Conservation (phyloP, 75 land plant genomes). For the Selaginella moellendorffii region DNA sequence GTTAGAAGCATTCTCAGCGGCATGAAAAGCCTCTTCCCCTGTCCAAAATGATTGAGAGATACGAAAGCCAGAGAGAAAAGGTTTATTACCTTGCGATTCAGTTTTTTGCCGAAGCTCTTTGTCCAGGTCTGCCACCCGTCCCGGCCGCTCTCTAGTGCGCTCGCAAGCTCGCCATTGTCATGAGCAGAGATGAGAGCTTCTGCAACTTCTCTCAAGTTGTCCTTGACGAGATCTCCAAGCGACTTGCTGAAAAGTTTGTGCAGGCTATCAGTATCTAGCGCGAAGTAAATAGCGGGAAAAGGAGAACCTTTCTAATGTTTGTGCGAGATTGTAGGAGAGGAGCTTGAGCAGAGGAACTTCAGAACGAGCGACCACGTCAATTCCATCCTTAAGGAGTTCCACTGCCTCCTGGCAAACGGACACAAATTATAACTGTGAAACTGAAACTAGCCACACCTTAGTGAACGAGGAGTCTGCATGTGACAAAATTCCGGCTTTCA, state of each 20-base stretch:
- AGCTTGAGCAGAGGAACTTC: constrained; percentile 41
- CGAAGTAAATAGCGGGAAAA: not conserved
- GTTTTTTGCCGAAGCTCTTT: constrained; percentile 64
- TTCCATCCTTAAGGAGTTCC: constrained; percentile 61
- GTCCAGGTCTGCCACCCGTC: constrained; percentile 88
- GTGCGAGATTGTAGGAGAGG: constrained; percentile 59
- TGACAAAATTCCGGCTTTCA: constrained; percentile 45
- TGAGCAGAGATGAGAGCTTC: constrained; percentile 48
- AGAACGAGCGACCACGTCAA: constrained; percentile 66
- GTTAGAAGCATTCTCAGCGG: constrained; percentile 73
- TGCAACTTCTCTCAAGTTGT: constrained; percentile 69
- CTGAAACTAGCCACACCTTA: constrained; percentile 12
- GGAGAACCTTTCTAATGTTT: constrained; percentile 48
- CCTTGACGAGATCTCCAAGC: constrained; percentile 55
- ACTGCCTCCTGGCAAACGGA: constrained; percentile 44
- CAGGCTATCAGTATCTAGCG: not conserved
- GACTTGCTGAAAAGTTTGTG: constrained; percentile 36
- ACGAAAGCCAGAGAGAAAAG: constrained; percentile 25
- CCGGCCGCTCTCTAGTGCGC: constrained; percentile 58
- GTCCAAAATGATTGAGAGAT: constrained; percentile 12
- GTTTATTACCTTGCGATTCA: constrained; percentile 70
- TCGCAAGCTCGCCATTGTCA: constrained; percentile 62
- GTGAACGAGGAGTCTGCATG: constrained; percentile 54
- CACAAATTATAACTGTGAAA: constrained; percentile 21
- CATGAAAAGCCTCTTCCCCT: constrained; percentile 94